A percentile compares a stretch with the other conserved stretches of the same genome.
Conservation (phyloP, 129 eudicot genomes). For the Artemisia tridentata region DNA sequence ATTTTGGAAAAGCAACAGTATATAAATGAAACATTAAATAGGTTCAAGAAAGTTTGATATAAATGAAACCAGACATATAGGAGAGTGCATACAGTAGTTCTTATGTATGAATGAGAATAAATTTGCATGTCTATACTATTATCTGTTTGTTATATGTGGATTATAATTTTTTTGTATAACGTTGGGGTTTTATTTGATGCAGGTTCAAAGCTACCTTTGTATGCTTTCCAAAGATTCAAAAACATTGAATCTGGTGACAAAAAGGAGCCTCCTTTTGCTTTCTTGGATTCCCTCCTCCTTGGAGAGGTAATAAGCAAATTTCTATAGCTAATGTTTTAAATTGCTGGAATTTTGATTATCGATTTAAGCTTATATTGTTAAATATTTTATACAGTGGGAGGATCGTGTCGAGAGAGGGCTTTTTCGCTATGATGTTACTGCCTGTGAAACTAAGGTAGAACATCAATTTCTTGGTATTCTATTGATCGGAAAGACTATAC, state of each 20-base stretch:
- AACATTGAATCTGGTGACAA: conserved; percentile 38
- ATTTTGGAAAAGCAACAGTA: no score
- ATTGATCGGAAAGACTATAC: not conserved
- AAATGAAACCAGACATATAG: no score
- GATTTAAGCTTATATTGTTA: conserved; percentile 18
- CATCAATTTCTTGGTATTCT: not conserved
- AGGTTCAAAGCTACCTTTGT: conserved; percentile 93
- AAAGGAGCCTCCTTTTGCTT: conserved; percentile 67
- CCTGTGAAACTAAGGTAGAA: conserved; percentile 89
- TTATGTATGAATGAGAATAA: no score
- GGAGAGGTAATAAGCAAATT: conserved; percentile 65
- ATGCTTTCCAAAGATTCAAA: conserved; percentile 57
- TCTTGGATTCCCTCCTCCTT: conserved; percentile 82
- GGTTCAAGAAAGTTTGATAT: no score
- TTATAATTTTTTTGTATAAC: not conserved
- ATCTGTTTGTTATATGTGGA: not conserved
- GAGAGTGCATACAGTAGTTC: no score
- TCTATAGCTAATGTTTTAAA: not conserved
- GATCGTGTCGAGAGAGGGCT: conserved; percentile 86
- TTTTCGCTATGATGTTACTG: conserved; percentile 98
- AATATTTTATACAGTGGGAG: conserved; percentile 64
- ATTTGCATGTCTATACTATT: not conserved
- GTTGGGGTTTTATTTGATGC: conserved; percentile 12
- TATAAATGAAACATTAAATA: no score
- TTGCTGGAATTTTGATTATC: not conserved